Percentiles rank a stretch among this genome's conserved stretches.
Conservation (phyloP, 2,329 filamentous ascomycete genomes). For the Aspergillus melleus region DNA sequence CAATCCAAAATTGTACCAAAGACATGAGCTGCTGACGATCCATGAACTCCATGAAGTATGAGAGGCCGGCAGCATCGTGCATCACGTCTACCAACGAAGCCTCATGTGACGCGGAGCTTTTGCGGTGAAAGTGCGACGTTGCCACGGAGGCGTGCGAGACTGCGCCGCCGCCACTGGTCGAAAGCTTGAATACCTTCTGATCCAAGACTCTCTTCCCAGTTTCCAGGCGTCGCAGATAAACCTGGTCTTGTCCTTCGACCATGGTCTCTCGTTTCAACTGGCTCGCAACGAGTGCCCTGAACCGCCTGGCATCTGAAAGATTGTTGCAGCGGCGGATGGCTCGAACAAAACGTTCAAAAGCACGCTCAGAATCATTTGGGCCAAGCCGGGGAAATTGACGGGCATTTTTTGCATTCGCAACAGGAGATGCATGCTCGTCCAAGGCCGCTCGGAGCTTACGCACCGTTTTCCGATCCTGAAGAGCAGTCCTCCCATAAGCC, state of each 20-base stretch:
- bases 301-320: constrained; percentile 86
- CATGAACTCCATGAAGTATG: constrained; percentile 99
- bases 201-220: constrained; percentile 88
- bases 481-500: constrained; percentile 76
- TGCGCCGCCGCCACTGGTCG: constrained; percentile 58
- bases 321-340: constrained; percentile 86
- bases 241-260: constrained; percentile 75
- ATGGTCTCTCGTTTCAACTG: constrained; percentile 84
- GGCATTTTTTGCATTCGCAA: constrained; percentile 64
- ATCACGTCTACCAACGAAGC: constrained; percentile 81
- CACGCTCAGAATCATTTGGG: constrained; percentile 82
- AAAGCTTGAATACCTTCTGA: constrained; percentile 80
- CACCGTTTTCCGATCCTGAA: constrained; percentile 95
- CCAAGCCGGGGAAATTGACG: constrained; percentile 74
- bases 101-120: constrained; percentile 66
- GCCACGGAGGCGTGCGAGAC: constrained; percentile 34
- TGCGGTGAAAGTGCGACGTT: constrained; percentile 32
- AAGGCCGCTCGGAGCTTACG: constrained; percentile 86
- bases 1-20: constrained; percentile 95
- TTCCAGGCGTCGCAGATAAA: constrained; percentile 85
- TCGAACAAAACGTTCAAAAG: constrained; percentile 91
- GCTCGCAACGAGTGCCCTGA: constrained; percentile 87
- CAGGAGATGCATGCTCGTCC: constrained; percentile 89
- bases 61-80: constrained; percentile 83
- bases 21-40: constrained; percentile 84